Percentiles rank a stretch among this genome's conserved stretches.
phyloP scores from a whole-genome alignment of 495 filamentous ascomycete genomes.

The Podospora pseudocomata region DNA sequence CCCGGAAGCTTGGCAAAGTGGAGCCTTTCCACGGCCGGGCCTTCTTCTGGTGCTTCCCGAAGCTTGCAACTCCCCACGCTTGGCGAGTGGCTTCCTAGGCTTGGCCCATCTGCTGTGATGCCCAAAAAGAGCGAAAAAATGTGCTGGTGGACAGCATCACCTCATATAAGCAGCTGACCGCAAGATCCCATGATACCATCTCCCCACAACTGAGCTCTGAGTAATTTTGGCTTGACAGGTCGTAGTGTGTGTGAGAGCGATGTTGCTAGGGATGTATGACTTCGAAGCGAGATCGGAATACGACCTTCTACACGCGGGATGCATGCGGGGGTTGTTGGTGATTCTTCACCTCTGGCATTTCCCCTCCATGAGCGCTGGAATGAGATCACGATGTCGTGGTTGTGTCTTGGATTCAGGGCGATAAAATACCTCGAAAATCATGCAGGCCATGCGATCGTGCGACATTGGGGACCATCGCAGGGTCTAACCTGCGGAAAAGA shows the following conservation, averaged over 20 bases:
- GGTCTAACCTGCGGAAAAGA: neutral
- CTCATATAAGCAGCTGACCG: conserved; percentile 16
- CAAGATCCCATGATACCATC: conserved; percentile 11
- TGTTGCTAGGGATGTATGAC: neutral
- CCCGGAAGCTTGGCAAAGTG: neutral
- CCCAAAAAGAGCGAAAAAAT: neutral
- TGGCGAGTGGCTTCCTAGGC: neutral
- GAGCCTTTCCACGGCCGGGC: neutral
- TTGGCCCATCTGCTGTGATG: neutral
- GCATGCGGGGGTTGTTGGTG: neutral
- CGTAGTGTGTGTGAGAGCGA: neutral
- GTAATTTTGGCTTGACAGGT: neutral
- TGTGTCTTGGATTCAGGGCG: neutral
- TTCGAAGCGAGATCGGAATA: neutral
- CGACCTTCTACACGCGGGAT: neutral
- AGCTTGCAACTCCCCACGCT: neutral
- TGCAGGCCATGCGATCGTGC: neutral
- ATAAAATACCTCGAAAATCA: neutral
- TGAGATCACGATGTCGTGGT: neutral
- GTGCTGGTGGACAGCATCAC: neutral
- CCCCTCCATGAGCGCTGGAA: neutral
- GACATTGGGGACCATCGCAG: neutral
- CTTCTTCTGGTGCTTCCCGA: neutral
- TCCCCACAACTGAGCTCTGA: neutral
- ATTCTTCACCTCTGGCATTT: neutral